Evolutionary conservation across 768 basidiomycete species (phyloP), one percentile per base, ranked within the genome.

Genomic region (Saitozyma podzolica): DNA sequence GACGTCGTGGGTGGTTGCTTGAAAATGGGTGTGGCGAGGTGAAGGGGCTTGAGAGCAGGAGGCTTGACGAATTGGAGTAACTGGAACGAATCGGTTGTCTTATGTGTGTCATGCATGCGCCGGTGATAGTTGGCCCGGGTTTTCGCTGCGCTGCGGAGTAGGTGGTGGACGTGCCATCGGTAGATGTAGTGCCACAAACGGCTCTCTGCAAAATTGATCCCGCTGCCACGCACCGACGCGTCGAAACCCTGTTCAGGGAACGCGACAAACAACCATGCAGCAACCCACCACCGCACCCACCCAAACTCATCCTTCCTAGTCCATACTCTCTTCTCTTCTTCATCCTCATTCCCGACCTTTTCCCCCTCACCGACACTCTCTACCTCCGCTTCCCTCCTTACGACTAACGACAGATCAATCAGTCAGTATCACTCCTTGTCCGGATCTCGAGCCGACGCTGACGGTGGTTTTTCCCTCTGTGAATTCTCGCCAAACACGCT

Each of bases 1-100:
- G 92, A 94, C 71, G 85, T 95, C 7, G 88, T 89, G 2, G 92
- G 92, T 20, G 92, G 91, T 3, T 80, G 88, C 70, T 78, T 94
- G 77, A 96, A 96, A 84, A 89, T 95, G 90, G 90, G 90, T 29
- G 57, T 69, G n/a, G 52, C 58, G 50, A 59, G 63, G 45, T 62
- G 56, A 53, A 5, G 13, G 54, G 10, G n/a, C n/a, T n/a, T n/a
- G n/a, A n/a, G 45, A 10, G 45, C 10, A 47, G 10, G 10, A n/a
- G 45, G 10, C 45, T 47, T 47, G 29, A 29, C 29, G 29, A 29
- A 29, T 29, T 5, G 29, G 11, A 17, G 13, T 13, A 11, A 2
- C 6, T 47, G 11, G n/a, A 47, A 47, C 3, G 45, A 13, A 47
- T 47, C 2, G 45, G 45, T 17, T 47, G 13, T 47, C 45, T 17